Percentiles rank a stretch among this genome's conserved stretches.
phyloP scores from a whole-genome alignment of 2,329 filamentous ascomycete genomes.

The Alternaria triticina region DNA sequence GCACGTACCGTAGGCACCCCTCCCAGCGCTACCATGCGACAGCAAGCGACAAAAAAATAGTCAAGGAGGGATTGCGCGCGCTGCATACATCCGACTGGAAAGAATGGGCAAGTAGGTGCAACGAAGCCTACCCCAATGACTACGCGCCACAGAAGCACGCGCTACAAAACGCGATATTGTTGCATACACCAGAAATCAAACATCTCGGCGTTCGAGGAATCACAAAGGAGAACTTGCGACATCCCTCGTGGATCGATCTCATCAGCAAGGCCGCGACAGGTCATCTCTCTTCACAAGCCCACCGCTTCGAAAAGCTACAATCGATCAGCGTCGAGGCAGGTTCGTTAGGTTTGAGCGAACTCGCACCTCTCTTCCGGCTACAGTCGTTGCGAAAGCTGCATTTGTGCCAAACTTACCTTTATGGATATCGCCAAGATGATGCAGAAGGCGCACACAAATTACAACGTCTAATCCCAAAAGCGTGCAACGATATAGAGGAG shows the following conservation, averaged over 20 bases:
- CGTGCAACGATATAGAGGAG: slow-evolving; percentile 22
- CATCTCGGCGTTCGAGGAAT: background rate
- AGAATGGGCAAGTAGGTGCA: slow-evolving; percentile 30
- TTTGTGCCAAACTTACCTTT: slow-evolving; percentile 17
- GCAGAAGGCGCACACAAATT: slow-evolving; percentile 10
- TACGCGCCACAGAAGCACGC: slow-evolving; percentile 15
- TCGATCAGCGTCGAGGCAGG: slow-evolving; percentile 22
- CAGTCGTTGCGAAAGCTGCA: slow-evolving; percentile 26
- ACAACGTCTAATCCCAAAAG: slow-evolving; percentile 19
- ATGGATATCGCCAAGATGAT: background rate
- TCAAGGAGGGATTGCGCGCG: slow-evolving; percentile 33
- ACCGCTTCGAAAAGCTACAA: slow-evolving; percentile 25
- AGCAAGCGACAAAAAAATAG: slow-evolving; percentile 31
- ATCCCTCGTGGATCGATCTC: slow-evolving; percentile 28
- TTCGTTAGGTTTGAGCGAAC: slow-evolving; percentile 11
- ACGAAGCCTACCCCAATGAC: slow-evolving; percentile 7
- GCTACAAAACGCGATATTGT: slow-evolving; percentile 30
- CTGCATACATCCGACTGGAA: slow-evolving; percentile 35
- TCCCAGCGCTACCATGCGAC: slow-evolving; percentile 19
- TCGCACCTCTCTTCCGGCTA: slow-evolving; percentile 32
- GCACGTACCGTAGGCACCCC: slow-evolving; percentile 1
- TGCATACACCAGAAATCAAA: slow-evolving; percentile 31
- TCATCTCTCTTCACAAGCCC: slow-evolving; percentile 15
- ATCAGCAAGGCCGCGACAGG: slow-evolving; percentile 22
- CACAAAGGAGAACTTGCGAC: background rate